Base-by-base conservation (phyloP, 192 early-diverging fungal species). In the Umbelopsis ramanniana region DNA sequence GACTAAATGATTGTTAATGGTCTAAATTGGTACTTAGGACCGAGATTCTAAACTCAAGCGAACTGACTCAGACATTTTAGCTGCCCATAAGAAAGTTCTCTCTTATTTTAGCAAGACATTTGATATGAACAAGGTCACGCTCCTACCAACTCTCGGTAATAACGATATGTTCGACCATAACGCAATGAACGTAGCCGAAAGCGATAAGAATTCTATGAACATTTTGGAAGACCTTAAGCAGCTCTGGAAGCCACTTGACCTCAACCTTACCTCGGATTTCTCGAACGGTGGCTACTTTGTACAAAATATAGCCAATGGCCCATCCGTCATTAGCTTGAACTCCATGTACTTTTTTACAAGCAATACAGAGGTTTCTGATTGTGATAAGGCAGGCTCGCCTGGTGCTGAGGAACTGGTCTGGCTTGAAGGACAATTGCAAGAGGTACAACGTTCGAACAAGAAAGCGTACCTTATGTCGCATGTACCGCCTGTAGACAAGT, bases 61-160 rank as follows among this genome's bases (percentile, higher is more conserved):
- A 17, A 70, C 78, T 19, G 22, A 40, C 24, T 24, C 57, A 6
- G 70, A 79, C 17, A 54, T 79, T 0, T 37, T 75, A 6, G 21
- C 47, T 5, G 69, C 48, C 38, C 78, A 79, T 12, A 79, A 75
- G 52, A 33, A 15, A 2, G 5, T 79, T 11, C 4, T 79, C 2
- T 40, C 72, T 7, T 69, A 63, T 29, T 72, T 79, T 69, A 24
- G 15, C n/a, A 22, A 74, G 7, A 52, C 67, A 9, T 79, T 50
- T 14, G 73, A 74, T 60, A 9, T 71, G 12, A 54, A 52, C 1
- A 54, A 67, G 22, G 66, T 52, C 17, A 52, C 29, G 23, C 69
- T 74, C 78, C 74, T 82, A 23, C 81, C 81, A 10, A 60, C 71
- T 38, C 47, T 82, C 23, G 81, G 81, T 35, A 82, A 82, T 46